Base-by-base conservation (phyloP, 306 rosid genomes). In the Mucuna pruriens region DNA sequence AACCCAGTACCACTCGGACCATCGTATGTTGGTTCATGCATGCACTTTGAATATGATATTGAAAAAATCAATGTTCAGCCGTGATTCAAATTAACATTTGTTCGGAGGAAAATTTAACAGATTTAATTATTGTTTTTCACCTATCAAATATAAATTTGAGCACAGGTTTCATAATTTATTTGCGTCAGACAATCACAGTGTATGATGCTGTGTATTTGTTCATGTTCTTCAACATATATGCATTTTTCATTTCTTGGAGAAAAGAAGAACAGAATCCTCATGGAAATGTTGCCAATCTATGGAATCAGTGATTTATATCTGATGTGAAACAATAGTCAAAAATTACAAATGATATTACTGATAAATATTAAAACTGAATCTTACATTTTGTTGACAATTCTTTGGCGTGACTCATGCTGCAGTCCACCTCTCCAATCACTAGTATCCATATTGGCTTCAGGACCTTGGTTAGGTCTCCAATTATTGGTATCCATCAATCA, bases 341-440 rank as follows among this genome's bases (percentile, higher is more conserved):
- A 42, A 55, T 26, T 19, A 55, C 65, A 54, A 11, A 52, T 61
- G 22, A 82, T 22, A 48, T 73, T 31, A 68, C 80, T 23, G 31
- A 52, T 10, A 61, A 33, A 71, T 51, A 75, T 23, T 82, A 42
- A 71, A 54, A 71, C 33, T 46, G 16, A 77, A 84, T 63, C 87
- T 72, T 73, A 84, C 90, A 87, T 84, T 81, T 81, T 87, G 67
- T 84, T 74, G 61, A 87, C 90, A 66, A 87, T 77, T 84, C 86
- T 84, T 84, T 77, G 90, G 39, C 90, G 87, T 10, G 87, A 77
- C 8, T 87, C 87, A 17, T 75, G 79, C 57, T 49, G 87, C 36
- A 87, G 80, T 17, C 44, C 72, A 77, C 76, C 52, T 78, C 87
- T 83, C 89, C 89, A 86, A 76, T 84, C 90, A 87, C 48, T 19